phyloP scores from a whole-genome alignment of 139 green algal genomes.

The Yamagishiella unicocca region DNA sequence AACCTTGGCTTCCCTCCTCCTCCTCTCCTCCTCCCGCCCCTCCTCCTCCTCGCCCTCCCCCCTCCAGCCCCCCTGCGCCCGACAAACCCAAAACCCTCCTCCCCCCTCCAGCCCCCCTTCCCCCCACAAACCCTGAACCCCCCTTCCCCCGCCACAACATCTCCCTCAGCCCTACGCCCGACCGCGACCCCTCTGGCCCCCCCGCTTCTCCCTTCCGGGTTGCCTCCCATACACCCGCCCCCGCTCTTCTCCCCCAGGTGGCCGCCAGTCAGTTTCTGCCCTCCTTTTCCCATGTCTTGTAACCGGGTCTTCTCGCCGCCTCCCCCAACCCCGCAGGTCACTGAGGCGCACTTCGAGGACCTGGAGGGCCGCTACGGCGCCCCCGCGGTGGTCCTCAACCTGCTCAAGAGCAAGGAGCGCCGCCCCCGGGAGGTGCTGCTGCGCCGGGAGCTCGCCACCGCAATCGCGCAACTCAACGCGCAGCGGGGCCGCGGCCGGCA shows the following conservation, averaged over 20 bases:
- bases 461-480: constrained; percentile 86
- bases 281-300: no score
- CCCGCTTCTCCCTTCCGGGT: constrained; percentile 52
- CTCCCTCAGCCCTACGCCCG: neutral
- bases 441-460: constrained; percentile 79
- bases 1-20: neutral
- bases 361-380: constrained; percentile 85
- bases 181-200: neutral
- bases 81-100: neutral
- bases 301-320: no score
- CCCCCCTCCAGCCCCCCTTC: neutral
- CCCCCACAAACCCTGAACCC: neutral
- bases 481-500: constrained; percentile 35
- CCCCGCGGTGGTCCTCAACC: constrained; percentile 90
- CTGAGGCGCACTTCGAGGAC: constrained; percentile 67
- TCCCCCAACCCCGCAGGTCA: constrained; percentile 39
- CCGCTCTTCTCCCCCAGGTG: neutral
- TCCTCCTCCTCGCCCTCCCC: neutral
- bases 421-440: constrained; percentile 89
- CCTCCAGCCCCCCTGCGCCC: neutral
- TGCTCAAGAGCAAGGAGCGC: constrained; percentile 88
- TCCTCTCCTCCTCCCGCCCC: neutral
- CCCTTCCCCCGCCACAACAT: neutral
- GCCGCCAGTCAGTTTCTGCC: neutral
- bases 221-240: neutral